Percentiles rank a stretch among this genome's conserved stretches.
Evolutionary conservation across 2,329 filamentous ascomycete genomes (phyloP).

Genomic region (Fusarium tricinctum): DNA sequence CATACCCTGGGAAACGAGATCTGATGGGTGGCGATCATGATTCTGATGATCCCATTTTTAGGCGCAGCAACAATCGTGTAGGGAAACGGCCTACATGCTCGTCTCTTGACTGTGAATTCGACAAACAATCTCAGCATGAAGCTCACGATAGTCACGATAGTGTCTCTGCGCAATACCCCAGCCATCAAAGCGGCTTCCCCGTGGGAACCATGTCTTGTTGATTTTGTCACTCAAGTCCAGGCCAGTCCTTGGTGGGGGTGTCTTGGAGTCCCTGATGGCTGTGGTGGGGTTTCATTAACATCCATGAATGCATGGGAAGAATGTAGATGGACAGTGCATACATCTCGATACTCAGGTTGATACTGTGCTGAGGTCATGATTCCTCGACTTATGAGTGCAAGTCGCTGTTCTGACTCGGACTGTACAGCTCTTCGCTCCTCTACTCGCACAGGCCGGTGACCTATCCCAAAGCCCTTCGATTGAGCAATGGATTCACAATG

Average conservation of each 20-base stretch:
- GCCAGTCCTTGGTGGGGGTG: slow-evolving; percentile 41
- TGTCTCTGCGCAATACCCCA: slow-evolving; percentile 16
- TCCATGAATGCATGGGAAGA: slow-evolving; percentile 11
- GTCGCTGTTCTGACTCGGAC: slow-evolving; percentile 35
- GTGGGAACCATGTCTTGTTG: slow-evolving; percentile 33
- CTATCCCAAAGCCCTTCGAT: slow-evolving; percentile 23
- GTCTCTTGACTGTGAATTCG: background rate
- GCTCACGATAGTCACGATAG: slow-evolving; percentile 40
- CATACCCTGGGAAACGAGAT: slow-evolving; percentile 35
- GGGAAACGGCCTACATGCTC: slow-evolving; percentile 1
- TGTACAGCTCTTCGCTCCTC: slow-evolving; percentile 34
- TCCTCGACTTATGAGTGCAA: no score
- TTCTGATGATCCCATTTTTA: slow-evolving; percentile 34
- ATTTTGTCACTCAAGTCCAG: slow-evolving; percentile 35
- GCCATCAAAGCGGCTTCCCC: slow-evolving; percentile 29
- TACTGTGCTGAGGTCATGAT: slow-evolving; percentile 23
- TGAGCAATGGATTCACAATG: slow-evolving; percentile 37
- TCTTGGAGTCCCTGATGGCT: slow-evolving; percentile 22
- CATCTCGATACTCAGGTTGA: background rate
- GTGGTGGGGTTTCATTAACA: slow-evolving; percentile 41
- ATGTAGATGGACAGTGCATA: slow-evolving; percentile 23
- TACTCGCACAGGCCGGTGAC: slow-evolving; percentile 31
- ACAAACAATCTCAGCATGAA: background rate
- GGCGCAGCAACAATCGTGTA: slow-evolving; percentile 17
- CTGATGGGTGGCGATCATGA: slow-evolving; percentile 36